phyloP scores from a whole-genome alignment of 2,329 filamentous ascomycete genomes.

The Botrytis pseudocinerea region DNA sequence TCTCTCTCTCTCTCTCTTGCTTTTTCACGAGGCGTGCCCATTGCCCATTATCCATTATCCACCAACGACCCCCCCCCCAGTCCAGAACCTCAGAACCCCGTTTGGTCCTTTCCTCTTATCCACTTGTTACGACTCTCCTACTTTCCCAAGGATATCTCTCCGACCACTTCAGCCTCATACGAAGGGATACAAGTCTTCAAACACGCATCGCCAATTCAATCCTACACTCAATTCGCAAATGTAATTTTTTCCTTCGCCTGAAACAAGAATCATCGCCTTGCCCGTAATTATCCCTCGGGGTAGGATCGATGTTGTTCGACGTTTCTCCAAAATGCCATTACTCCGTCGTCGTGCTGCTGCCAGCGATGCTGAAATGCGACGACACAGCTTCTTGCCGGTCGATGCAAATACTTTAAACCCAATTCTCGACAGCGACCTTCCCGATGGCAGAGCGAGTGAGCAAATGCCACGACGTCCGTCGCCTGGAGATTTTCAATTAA shows the following conservation, averaged over 20 bases:
- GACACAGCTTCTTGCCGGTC: constrained; percentile 38
- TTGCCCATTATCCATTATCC: background rate
- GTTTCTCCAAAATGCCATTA: constrained; percentile 35
- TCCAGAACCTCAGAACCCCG: constrained; percentile 1
- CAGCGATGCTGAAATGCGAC: constrained; percentile 38
- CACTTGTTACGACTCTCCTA: constrained; percentile 6
- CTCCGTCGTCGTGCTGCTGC: constrained; percentile 38
- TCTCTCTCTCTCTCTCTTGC: background rate
- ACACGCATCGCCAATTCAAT: background rate
- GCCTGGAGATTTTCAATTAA: constrained; percentile 32
- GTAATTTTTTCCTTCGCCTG: constrained; percentile 8
- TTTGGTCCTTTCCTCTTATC: constrained; percentile 17
- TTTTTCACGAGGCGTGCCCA: background rate
- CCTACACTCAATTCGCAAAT: constrained; percentile 14
- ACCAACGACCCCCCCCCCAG: background rate
- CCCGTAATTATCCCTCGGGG: background rate
- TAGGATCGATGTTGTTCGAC: constrained; percentile 24
- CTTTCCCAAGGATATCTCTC: constrained; percentile 22
- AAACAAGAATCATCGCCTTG: background rate
- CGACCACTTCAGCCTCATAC: constrained; percentile 21
- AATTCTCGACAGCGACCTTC: constrained; percentile 19
- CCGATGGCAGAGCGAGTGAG: constrained; percentile 40
- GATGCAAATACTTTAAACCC: constrained; percentile 29
- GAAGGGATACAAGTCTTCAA: constrained; percentile 22
- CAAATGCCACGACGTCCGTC: constrained; percentile 39